Percentiles rank a stretch among this genome's conserved stretches.
These are phyloP conservation scores for Zalerion maritima DNA, from an alignment of 495 filamentous ascomycete species.

Conservation along the genomic window DNA sequence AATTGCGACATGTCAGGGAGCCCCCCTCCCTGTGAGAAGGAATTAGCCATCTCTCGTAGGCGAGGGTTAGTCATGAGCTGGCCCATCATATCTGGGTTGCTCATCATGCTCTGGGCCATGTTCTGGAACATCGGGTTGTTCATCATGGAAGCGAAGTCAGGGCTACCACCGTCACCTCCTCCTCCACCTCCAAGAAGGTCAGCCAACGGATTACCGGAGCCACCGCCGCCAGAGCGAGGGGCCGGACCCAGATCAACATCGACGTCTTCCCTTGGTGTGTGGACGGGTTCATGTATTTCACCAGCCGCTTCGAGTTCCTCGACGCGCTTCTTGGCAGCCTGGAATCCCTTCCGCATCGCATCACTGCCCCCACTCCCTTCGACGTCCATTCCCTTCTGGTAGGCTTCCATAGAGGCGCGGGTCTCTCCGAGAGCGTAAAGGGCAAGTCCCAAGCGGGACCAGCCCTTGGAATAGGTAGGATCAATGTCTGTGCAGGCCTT, in stretches of 20 bases:
- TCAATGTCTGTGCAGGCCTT: constrained; percentile 75
- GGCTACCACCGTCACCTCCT: constrained; percentile 64
- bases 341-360: constrained; percentile 85
- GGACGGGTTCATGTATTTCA: constrained; percentile 31
- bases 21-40: constrained; percentile 52
- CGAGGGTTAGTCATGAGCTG: constrained; percentile 91
- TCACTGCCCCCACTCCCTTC: constrained; percentile 82
- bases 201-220: constrained; percentile 65
- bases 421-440: constrained; percentile 81
- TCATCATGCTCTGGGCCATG: constrained; percentile 96
- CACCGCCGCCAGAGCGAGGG: constrained; percentile 33
- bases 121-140: constrained; percentile 91
- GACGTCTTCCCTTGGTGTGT: too few species aligned
- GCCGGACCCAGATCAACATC: too few species aligned
- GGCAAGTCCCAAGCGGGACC: constrained; percentile 82
- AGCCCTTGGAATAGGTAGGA: constrained; percentile 90
- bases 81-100: constrained; percentile 78
- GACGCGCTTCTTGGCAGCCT: constrained; percentile 74
- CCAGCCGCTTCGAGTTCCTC: constrained; percentile 50
- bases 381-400: constrained; percentile 79
- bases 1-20: constrained; percentile 66
- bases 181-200: constrained; percentile 52
- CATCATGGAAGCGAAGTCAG: constrained; percentile 76
- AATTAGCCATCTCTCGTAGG: constrained; percentile 64
- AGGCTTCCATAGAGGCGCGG: constrained; percentile 86